Conservation (phyloP, 306 rosid species). For the Benincasa hispida region DNA sequence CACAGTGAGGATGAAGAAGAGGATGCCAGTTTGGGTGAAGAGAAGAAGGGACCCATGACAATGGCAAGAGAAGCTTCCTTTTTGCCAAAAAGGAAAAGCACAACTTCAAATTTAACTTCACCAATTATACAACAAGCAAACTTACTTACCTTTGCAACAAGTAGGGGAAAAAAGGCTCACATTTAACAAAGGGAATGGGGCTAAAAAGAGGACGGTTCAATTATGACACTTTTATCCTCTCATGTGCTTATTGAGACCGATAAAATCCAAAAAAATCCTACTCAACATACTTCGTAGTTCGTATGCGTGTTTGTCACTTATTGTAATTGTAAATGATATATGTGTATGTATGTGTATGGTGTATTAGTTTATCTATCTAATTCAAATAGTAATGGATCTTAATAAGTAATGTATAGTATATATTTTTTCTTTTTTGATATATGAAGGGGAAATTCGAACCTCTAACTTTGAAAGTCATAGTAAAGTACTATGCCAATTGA, state of each 20-base stretch:
- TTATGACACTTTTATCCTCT: background rate
- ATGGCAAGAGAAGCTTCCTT: background rate
- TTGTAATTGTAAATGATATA: background rate
- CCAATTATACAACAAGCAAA: background rate
- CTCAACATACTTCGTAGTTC: background rate
- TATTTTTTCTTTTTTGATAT: too few species aligned
- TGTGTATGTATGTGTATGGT: background rate
- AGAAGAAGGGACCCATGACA: background rate
- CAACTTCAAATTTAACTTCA: conserved; percentile 1
- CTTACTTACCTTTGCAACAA: background rate
- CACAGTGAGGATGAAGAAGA: conserved; percentile 15
- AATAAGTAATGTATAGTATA: background rate
- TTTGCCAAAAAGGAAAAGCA: background rate
- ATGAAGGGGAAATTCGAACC: too few species aligned
- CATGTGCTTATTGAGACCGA: background rate
- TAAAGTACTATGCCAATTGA: too few species aligned
- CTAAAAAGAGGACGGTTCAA: background rate
- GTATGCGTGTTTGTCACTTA: background rate
- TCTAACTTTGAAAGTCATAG: too few species aligned
- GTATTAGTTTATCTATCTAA: background rate
- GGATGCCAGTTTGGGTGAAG: conserved; percentile 17
- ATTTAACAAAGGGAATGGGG: background rate
- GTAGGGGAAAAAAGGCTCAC: background rate
- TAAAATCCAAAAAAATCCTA: background rate
- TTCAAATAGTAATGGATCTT: background rate